These are phyloP conservation scores for Schizosaccharomyces versatilis DNA, from an alignment of 1,139 yeast genomes.

Conservation along the genomic window DNA sequence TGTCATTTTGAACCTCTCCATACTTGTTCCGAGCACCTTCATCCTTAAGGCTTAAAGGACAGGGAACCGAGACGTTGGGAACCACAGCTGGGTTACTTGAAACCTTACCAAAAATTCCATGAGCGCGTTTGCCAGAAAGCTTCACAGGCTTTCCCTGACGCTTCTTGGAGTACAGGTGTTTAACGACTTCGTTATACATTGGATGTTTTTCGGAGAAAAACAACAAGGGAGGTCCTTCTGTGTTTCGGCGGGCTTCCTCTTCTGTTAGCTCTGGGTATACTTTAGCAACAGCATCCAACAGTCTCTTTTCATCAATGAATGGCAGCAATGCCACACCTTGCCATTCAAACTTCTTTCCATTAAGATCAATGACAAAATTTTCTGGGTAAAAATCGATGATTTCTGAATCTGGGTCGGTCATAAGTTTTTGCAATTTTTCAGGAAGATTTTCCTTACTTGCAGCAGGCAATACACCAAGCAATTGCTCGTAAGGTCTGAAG, in stretches of 20 bases:
- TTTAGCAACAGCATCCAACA: slow-evolving; percentile 40
- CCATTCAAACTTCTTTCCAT: slow-evolving; percentile 89
- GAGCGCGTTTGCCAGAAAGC: slow-evolving; percentile 13
- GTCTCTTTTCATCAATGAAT: slow-evolving; percentile 64
- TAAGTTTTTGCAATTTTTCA: slow-evolving; percentile 54
- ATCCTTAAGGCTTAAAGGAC: slow-evolving; percentile 36
- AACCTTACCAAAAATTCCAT: slow-evolving; percentile 48
- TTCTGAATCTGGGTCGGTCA: slow-evolving; percentile 61
- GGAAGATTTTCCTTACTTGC: slow-evolving; percentile 76
- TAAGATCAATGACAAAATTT: slow-evolving; percentile 78
- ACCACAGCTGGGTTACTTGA: slow-evolving; percentile 20
- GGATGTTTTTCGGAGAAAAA: slow-evolving; percentile 16
- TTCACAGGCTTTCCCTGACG: slow-evolving; percentile 17
- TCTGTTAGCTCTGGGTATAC: slow-evolving; percentile 44
- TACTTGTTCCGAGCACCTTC: neutral
- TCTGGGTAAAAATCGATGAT: slow-evolving; percentile 83
- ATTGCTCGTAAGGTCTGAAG: slow-evolving; percentile 80
- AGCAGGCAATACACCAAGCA: slow-evolving; percentile 94
- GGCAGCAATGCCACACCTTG: slow-evolving; percentile 82
- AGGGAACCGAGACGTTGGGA: slow-evolving; percentile 25
- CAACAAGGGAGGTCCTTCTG: slow-evolving; percentile 20
- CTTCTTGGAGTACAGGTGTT: slow-evolving; percentile 12
- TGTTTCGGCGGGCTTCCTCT: slow-evolving; percentile 47
- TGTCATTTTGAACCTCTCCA: slow-evolving; percentile 30
- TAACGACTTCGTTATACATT: slow-evolving; percentile 15